phyloP scores from a whole-genome alignment of 2,329 filamentous ascomycete species.

The Exophiala sp. region DNA sequence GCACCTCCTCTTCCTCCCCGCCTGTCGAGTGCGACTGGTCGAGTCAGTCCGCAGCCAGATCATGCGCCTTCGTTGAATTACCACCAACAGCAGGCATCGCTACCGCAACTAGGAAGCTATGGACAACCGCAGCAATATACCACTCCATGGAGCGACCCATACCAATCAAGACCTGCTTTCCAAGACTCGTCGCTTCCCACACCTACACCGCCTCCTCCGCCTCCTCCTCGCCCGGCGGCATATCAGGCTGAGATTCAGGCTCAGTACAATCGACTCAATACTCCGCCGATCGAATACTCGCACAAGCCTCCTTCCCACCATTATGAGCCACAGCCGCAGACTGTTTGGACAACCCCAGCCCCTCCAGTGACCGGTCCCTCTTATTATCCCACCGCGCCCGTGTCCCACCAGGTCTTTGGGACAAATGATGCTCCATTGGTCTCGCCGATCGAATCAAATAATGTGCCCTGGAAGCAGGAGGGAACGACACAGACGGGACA shows the following conservation, averaged over 20 bases:
- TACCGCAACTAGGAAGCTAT: not conserved
- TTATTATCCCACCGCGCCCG: slow-evolving; percentile 16
- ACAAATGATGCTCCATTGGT: slow-evolving; percentile 20
- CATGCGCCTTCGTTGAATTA: slow-evolving; percentile 3
- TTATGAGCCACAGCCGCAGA: slow-evolving; percentile 31
- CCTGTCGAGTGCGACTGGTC: slow-evolving; percentile 20
- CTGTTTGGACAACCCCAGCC: slow-evolving; percentile 14
- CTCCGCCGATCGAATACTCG: slow-evolving; percentile 33
- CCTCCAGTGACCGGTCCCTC: slow-evolving; percentile 8
- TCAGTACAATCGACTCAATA: slow-evolving; percentile 29
- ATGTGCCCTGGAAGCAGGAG: slow-evolving; percentile 11
- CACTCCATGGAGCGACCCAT: slow-evolving; percentile 21
- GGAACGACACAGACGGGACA: slow-evolving; percentile 13
- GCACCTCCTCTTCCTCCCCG: slow-evolving; percentile 28
- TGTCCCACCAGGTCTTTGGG: slow-evolving; percentile 9
- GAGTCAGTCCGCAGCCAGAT: slow-evolving; percentile 17
- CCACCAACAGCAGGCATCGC: slow-evolving; percentile 17
- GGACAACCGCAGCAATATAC: slow-evolving; percentile 19
- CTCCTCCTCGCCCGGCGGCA: slow-evolving; percentile 39
- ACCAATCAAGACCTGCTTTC: slow-evolving; percentile 21
- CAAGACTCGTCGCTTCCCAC: slow-evolving; percentile 23
- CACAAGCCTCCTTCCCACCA: slow-evolving; percentile 32
- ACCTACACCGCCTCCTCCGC: slow-evolving; percentile 34
- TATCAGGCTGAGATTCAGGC: slow-evolving; percentile 35
- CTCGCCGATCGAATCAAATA: slow-evolving; percentile 24